Conservation (phyloP, 1,284 basidiomycete species). For the Fistulina hepatica region DNA sequence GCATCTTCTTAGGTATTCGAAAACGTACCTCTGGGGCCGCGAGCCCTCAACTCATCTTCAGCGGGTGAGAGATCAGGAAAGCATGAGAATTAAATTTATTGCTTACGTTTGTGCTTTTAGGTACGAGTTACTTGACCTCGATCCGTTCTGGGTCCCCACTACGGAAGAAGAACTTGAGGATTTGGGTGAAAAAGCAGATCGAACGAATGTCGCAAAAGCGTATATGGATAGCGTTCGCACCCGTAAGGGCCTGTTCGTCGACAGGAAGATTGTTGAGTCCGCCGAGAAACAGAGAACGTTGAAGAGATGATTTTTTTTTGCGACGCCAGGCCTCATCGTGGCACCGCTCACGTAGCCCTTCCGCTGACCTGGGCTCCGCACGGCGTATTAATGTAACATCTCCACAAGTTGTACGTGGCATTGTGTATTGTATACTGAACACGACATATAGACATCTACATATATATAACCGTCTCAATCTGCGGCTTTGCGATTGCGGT, state of each 20-base stretch:
- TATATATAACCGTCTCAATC: neutral
- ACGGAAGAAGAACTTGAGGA: constrained; percentile 98
- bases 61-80: too few relatives aligned
- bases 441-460: neutral
- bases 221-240: constrained; percentile 91
- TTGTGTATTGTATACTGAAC: too few relatives aligned
- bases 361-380: too few relatives aligned
- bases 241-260: constrained; percentile 93
- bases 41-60: constrained; percentile 93
- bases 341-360: too few relatives aligned
- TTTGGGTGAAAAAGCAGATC: constrained; percentile 91
- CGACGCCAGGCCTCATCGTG: too few relatives aligned
- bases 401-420: too few relatives aligned
- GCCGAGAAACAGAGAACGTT: constrained; percentile 97
- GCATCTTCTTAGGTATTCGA: constrained; percentile 65
- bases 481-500: too few relatives aligned
- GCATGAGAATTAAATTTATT: constrained; percentile 16
- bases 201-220: constrained; percentile 85
- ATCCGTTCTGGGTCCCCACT: constrained; percentile 99
- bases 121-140: constrained; percentile 81
- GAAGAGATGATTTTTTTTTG: too few relatives aligned
- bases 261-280: constrained; percentile 84
- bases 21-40: constrained; percentile 95
- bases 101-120: constrained; percentile 25
- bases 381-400: too few relatives aligned